These are phyloP conservation scores for Aspergillus sclerotialis DNA, from an alignment of 2,329 filamentous ascomycete species.

Conservation along the genomic window DNA sequence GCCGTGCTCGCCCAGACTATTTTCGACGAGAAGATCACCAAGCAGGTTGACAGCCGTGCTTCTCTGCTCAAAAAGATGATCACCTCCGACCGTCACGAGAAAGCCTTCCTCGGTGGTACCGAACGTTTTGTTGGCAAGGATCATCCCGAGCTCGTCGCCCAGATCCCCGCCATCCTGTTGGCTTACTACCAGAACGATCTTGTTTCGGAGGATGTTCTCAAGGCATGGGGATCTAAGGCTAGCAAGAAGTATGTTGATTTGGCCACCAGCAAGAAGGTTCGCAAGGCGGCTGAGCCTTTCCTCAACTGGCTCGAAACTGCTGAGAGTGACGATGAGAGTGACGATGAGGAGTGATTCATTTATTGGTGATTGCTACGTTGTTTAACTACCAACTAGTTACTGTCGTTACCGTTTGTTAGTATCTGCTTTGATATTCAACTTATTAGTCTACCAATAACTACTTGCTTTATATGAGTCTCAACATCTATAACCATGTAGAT, in stretches of 20 bases:
- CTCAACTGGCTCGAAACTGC: conserved; percentile 88
- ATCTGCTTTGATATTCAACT: no score
- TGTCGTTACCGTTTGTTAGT: no score
- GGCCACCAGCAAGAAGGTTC: conserved; percentile 84
- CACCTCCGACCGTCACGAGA: conserved; percentile 88
- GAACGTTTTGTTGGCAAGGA: conserved; percentile 85
- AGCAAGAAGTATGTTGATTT: conserved; percentile 98
- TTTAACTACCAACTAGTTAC: no score
- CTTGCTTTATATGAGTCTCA: no score
- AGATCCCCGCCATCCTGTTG: conserved; percentile 80
- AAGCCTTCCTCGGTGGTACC: conserved; percentile 87
- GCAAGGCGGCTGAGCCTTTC: conserved; percentile 90
- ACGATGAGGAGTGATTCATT: conserved; percentile 55
- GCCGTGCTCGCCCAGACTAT: conserved; percentile 88
- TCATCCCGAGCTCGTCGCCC: conserved; percentile 67
- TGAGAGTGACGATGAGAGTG: conserved; percentile 62
- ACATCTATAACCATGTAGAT: no score
- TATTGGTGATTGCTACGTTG: no score
- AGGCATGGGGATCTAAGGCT: conserved; percentile 86
- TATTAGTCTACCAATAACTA: no score
- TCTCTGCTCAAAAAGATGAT: conserved; percentile 87
- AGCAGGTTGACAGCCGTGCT: conserved; percentile 78
- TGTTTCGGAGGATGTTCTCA: conserved; percentile 77
- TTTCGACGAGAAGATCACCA: conserved; percentile 82
- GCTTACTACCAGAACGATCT: conserved; percentile 88